These are phyloP conservation scores for Gonium pectorale DNA, from an alignment of 139 green algal species.

Conservation along the genomic window DNA sequence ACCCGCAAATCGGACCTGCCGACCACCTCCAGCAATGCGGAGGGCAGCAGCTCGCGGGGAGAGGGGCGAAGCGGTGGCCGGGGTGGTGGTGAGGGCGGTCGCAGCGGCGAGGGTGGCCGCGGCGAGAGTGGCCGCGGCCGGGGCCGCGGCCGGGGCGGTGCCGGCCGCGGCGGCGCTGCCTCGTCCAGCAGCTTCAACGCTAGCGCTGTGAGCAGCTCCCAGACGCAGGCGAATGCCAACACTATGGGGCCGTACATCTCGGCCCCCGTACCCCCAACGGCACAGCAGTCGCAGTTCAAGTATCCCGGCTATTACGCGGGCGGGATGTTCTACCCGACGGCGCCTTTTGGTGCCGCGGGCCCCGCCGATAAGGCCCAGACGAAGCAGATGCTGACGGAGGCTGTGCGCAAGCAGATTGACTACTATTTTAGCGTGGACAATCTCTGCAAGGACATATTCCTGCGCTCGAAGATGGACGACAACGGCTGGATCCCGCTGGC, in stretches of 20 bases:
- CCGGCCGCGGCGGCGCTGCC: slow-evolving; percentile 15
- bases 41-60: not conserved
- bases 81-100: slow-evolving; percentile 2
- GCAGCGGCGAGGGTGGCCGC: slow-evolving; percentile 4
- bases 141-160: slow-evolving; percentile 18
- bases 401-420: slow-evolving; percentile 90
- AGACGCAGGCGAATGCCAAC: slow-evolving; percentile 24
- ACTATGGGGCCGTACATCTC: slow-evolving; percentile 45
- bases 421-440: slow-evolving; percentile 99
- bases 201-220: slow-evolving; percentile 1
- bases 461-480: slow-evolving; percentile 94
- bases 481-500: slow-evolving; percentile 92
- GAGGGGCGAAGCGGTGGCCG: not conserved
- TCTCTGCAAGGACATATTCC: slow-evolving; percentile 93
- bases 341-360: slow-evolving; percentile 58
- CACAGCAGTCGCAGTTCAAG: slow-evolving; percentile 17
- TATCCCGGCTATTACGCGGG: slow-evolving; percentile 57
- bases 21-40: not conserved
- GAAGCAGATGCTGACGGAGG: slow-evolving; percentile 66
- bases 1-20: slow-evolving; percentile 18
- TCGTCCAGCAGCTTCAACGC: slow-evolving; percentile 35
- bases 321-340: slow-evolving; percentile 83
- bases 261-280: slow-evolving; percentile 27
- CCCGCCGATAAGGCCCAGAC: slow-evolving; percentile 40
- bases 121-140: slow-evolving; percentile 3